Percentiles rank a stretch among this genome's conserved stretches.
phyloP scores from a whole-genome alignment of 2,329 filamentous ascomycete species.

The Fusarium pilosicola region DNA sequence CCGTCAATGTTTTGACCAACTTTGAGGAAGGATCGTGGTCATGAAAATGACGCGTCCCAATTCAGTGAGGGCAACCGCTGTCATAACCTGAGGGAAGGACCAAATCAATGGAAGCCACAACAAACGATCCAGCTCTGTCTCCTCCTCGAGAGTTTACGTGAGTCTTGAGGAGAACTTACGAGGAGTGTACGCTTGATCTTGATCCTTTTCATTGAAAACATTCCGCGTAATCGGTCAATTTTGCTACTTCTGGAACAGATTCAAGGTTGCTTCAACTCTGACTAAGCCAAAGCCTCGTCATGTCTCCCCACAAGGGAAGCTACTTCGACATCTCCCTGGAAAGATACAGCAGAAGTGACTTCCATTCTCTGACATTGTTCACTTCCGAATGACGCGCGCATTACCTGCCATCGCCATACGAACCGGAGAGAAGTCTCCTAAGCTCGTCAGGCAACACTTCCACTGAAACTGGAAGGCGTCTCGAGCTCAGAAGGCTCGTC shows the following conservation, averaged over 20 bases:
- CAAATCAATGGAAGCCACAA: neutral
- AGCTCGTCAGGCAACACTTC: rapidly evolving
- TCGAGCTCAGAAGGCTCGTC: neutral
- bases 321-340: rapidly evolving
- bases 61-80: neutral
- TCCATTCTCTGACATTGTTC: neutral
- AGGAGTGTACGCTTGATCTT: neutral
- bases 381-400: rapidly evolving
- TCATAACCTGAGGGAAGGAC: rapidly evolving
- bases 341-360: neutral
- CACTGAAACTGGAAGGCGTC: neutral
- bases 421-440: neutral
- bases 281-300: neutral
- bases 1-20: neutral
- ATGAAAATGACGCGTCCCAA: rapidly evolving
- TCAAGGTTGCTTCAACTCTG: rapidly evolving
- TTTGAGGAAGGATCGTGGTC: neutral
- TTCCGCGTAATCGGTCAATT: neutral
- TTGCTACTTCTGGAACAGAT: rapidly evolving
- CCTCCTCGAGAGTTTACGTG: rapidly evolving
- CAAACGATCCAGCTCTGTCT: no score
- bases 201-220: rapidly evolving
- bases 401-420: neutral
- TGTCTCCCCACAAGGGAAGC: rapidly evolving
- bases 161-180: neutral